Conservation (phyloP, 768 basidiomycete species). For the Ramaria sp. region DNA sequence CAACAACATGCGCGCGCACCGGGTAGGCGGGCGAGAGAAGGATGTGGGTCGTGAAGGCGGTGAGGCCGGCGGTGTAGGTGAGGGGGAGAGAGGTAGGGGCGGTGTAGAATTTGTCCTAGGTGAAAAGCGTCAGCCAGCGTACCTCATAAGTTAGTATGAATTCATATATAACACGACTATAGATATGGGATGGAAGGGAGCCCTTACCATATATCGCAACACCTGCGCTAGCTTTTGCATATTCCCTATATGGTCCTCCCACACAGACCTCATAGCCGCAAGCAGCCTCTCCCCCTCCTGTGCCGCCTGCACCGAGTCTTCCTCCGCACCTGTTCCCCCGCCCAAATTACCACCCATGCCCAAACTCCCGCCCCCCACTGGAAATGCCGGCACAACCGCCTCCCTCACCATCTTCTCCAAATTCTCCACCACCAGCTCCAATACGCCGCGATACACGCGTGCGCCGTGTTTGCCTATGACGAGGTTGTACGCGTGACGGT, state of each 20-base stretch:
- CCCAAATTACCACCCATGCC: too few species aligned
- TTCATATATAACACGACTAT: conserved; percentile 15
- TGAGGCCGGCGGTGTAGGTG: conserved; percentile 72
- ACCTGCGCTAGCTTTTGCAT: conserved; percentile 86
- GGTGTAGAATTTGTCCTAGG: conserved; percentile 85
- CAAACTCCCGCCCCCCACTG: conserved; percentile 17
- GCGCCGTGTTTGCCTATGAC: conserved; percentile 80
- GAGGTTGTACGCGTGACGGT: conserved; percentile 91
- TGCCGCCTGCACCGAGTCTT: conserved; percentile 62
- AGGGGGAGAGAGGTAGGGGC: conserved; percentile 62
- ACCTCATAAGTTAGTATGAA: neutral
- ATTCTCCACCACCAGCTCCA: conserved; percentile 68
- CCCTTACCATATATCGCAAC: conserved; percentile 84
- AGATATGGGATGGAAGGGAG: too few species aligned
- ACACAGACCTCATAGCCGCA: conserved; percentile 73
- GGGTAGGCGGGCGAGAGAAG: conserved; percentile 38
- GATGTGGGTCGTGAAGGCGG: conserved; percentile 76
- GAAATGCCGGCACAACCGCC: conserved; percentile 75
- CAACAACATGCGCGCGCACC: conserved; percentile 14
- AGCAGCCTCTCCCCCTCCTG: conserved; percentile 80
- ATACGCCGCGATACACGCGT: conserved; percentile 79
- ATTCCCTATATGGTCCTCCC: conserved; percentile 88
- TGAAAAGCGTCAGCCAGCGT: neutral
- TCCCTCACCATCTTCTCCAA: conserved; percentile 68
- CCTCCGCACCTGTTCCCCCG: conserved; percentile 34